Evolutionary conservation across 2,329 filamentous ascomycete genomes (phyloP), one percentile per base, ranked within the genome.

Genomic region (Pseudomassariella vexata): DNA sequence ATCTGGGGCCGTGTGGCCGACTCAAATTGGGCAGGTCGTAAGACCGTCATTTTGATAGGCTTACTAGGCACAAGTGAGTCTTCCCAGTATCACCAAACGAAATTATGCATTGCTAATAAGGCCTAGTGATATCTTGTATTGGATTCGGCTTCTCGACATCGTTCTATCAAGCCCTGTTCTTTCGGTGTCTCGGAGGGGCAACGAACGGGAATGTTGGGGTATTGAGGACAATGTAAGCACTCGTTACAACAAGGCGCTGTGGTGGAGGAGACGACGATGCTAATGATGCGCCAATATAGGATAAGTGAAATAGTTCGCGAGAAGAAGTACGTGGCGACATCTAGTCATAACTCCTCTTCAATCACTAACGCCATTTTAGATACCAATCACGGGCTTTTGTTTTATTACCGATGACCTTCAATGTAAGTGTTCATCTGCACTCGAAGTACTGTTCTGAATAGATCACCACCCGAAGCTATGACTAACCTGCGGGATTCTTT

Each of bases 11-110:
- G 82, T 0, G 60, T 88, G 4, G 77, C 82, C 6, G 73, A 79
- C 48, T 70, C 70, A 6, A 72, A 74, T 22, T 65, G 62, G 34
- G 70, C 74, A 36, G 88, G 87, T 1, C 72, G 87, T 29, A 94
- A 94, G 57, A 73, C 70, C 11, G 84, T 92, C 10, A 65, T 95
- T 12, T 60, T 94, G 32, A 76, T 94, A 32, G 87, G 88, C 0
- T 59, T 94, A 18, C 48, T 77, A 3, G 87, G 87, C 0, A 87
- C 70, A 7, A 18, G 50, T 54, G 38, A 36, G 49, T 36, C n/a
- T 28, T 20, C 22, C 10, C 14, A 21, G 20, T 11, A 1, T 10
- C 6, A 16, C 5, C 5, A 6, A 6, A 6, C 11, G n/a, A 15
- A 18, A 23, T 15, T 15, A n/a, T 10, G 9, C 14, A 10, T 19